Percentiles rank a stretch among this genome's conserved stretches.
Conservation (phyloP, 1,284 basidiomycete species). For the Cutaneotrichosporon mucoides region DNA sequence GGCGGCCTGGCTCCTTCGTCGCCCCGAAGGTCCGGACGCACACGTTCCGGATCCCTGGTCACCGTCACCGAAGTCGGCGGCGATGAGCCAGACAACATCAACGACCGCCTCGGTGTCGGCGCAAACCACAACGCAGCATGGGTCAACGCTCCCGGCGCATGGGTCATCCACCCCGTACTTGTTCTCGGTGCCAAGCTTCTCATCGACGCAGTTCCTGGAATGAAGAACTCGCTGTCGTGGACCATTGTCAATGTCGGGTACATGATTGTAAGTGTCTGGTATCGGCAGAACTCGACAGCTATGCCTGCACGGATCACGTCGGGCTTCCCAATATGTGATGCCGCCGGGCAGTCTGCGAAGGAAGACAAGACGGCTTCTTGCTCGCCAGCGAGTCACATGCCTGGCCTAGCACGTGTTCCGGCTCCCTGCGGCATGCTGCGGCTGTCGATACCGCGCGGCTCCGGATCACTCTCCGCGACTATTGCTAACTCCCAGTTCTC, state of each 20-base stretch:
- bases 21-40: slow-evolving; percentile 11
- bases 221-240: slow-evolving; percentile 93
- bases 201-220: slow-evolving; percentile 89
- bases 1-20: not conserved
- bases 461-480: too few relatives aligned
- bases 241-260: slow-evolving; percentile 90
- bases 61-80: slow-evolving; percentile 84
- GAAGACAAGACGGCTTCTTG: too few relatives aligned
- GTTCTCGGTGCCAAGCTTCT: slow-evolving; percentile 86
- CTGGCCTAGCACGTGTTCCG: too few relatives aligned
- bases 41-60: slow-evolving; percentile 54
- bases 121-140: slow-evolving; percentile 93
- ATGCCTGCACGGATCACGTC: not conserved
- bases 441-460: too few relatives aligned
- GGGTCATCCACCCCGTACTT: slow-evolving; percentile 94
- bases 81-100: slow-evolving; percentile 68
- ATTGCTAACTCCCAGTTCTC: slow-evolving; percentile 60
- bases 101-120: slow-evolving; percentile 71
- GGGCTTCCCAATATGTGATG: too few relatives aligned
- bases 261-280: slow-evolving; percentile 69
- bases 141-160: slow-evolving; percentile 98
- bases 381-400: too few relatives aligned
- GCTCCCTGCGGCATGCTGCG: too few relatives aligned
- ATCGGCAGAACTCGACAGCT: not conserved
- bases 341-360: too few relatives aligned